Evolutionary conservation across 2,329 filamentous ascomycete species (phyloP), one percentile per base, ranked within the genome.

Genomic region (Trichoderma harzianum): DNA sequence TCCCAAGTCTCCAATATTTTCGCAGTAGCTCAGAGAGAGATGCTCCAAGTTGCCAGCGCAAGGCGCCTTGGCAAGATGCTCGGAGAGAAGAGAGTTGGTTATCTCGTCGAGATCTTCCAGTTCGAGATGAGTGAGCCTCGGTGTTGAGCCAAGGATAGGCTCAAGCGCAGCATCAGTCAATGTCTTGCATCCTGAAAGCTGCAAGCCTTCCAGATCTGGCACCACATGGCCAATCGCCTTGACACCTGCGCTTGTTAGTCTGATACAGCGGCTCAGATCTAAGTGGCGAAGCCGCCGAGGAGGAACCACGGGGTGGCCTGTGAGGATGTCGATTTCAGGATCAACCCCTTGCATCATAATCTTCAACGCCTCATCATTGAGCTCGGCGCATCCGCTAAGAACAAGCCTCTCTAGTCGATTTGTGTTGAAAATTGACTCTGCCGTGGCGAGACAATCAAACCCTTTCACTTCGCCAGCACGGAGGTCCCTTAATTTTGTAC

Each of bases 11-110:
- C 94, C 91, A 2, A 99, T 82, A 70, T 88, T 90, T 79, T 97
- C 95, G 79, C 96, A 99, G 80, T 94, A 97, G 77, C 93, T 95
- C 76, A 98, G 87, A 69, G 93, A 95, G 7, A 98, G 86, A 78
- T 98, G 94, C 75, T 92, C 87, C 7, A 99, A 85, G 26, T 83
- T 85, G 1, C 86, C 81, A 0, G 91, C 91, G 78, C 93, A 97
- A 0, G 93, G 91, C 0, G 93, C 88, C 76, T 89, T 91, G 62
- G 94, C 90, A 8, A 99, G 85, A 73, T 92, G 89, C 70, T 94
- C 87, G 0, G 87, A 87, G 3, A 98, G 83, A 1, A 94, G 84
- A 5, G 84, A 83, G 78, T 98, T 97, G 21, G 92, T 95, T 16
- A 98, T 83, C 32, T 90, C 86, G 6, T 90, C 86, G 14, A 98